A percentile compares a stretch with the other conserved stretches of the same genome.
These are phyloP conservation scores for Monilinia fructicola DNA, from an alignment of 2,329 filamentous ascomycete species.

Conservation along the genomic window DNA sequence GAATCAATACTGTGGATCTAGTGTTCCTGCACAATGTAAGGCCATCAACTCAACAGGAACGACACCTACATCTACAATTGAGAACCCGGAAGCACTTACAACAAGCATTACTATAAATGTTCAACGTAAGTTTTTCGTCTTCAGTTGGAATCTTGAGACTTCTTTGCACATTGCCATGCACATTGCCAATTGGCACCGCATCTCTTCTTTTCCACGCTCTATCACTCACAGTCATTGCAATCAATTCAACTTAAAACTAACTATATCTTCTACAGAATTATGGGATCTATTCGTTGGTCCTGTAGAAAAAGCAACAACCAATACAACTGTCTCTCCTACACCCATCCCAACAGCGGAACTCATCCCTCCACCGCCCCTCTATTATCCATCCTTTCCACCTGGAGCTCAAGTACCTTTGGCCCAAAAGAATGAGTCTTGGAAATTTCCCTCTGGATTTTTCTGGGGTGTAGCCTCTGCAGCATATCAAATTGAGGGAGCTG, in stretches of 20 bases:
- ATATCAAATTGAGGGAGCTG: conserved; percentile 49
- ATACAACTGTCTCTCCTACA: conserved; percentile 34
- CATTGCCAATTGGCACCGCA: background rate
- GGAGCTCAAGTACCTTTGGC: conserved; percentile 27
- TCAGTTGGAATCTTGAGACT: background rate
- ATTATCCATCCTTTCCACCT: conserved; percentile 29
- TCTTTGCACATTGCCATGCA: background rate
- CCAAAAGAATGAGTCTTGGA: conserved; percentile 34
- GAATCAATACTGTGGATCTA: conserved; percentile 1
- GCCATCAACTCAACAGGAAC: background rate
- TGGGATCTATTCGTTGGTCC: conserved; percentile 36
- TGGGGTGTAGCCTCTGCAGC: conserved; percentile 53
- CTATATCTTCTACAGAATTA: conserved; percentile 14
- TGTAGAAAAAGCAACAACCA: conserved; percentile 31
- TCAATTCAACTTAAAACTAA: background rate
- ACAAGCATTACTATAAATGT: conserved; percentile 27
- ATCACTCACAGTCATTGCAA: conserved; percentile 31
- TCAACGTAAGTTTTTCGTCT: conserved; percentile 23
- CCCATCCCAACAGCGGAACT: conserved; percentile 34
- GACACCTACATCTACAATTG: conserved; percentile 13
- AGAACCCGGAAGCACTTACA: conserved; percentile 29
- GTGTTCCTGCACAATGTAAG: background rate
- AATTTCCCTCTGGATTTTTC: conserved; percentile 43
- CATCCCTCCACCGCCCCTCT: conserved; percentile 33
- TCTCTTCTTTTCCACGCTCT: background rate